These are phyloP conservation scores for Mitragyna speciosa DNA, from an alignment of 257 asterid species.

Conservation along the genomic window DNA sequence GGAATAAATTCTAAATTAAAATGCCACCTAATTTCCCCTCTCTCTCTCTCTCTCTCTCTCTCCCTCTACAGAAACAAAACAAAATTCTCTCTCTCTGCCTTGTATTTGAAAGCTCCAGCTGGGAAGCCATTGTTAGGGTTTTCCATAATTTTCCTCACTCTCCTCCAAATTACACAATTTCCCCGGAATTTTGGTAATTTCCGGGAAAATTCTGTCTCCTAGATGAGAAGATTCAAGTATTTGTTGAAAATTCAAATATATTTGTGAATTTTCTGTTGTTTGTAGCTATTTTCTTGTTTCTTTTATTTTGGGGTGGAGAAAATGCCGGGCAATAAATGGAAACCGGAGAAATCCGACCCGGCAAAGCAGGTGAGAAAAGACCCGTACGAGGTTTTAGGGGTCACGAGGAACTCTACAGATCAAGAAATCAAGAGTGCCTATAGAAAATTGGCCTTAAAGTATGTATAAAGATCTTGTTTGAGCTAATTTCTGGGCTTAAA, in stretches of 20 bases:
- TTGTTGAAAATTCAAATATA: background rate
- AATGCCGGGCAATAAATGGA: conserved; percentile 81
- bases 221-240: conserved; percentile 1
- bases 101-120: conserved; percentile 29
- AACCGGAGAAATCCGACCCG: conserved; percentile 60
- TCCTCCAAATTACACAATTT: background rate
- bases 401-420: conserved; percentile 73
- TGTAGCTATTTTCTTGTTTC: background rate
- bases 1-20: background rate
- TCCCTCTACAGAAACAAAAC: conserved; percentile 4
- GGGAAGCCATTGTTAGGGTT: conserved; percentile 30
- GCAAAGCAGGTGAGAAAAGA: conserved; percentile 77
- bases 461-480: conserved; percentile 28
- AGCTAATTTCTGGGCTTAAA: conserved; percentile 1
- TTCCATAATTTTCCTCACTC: conserved; percentile 16
- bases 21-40: conserved; percentile 56
- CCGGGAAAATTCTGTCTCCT: background rate
- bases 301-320: conserved; percentile 1
- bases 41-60: conserved; percentile 39
- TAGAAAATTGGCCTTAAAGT: conserved; percentile 88
- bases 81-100: conserved; percentile 12
- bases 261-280: background rate
- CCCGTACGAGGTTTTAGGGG: conserved; percentile 95
- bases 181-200: background rate
- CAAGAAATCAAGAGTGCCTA: conserved; percentile 94